Base-by-base conservation (phyloP, 2,329 filamentous ascomycete genomes). In the Hypoxylon sp. region DNA sequence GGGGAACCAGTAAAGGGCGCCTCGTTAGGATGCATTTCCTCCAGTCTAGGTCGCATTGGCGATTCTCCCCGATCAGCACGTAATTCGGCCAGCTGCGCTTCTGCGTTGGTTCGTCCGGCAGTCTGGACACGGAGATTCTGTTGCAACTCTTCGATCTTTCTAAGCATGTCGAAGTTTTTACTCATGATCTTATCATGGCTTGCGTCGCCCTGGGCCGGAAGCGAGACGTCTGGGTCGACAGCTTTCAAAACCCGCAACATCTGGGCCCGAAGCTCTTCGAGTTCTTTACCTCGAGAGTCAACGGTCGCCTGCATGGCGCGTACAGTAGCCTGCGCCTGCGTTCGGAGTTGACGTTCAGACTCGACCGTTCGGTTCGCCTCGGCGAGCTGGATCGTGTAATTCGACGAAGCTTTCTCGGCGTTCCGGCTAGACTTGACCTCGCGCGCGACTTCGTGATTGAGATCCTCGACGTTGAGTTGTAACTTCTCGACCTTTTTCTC, bases 401-500 rank as follows among this genome's bases (percentile, higher is more conserved):
- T 89, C 0, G 92, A 96, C 15, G 91, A 88, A 18, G 88, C 84
- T 73, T 97, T 96, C 75, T 98, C 94, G 3, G 93, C 94, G 71
- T 90, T 95, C 58, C 94, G 88, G 70, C 88, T 95, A 17, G 88
- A 87, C 77, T 97, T 96, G 70, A 93, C 91, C 75, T 97, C 94
- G 24, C 92, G 85, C 46, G 90, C 90, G 50, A 97, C 84, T 74
- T 98, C 92, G 67, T 98, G 94, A 66, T 92, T 96, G 29, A 97
- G 80, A 72, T 99, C 94, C 72, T 99, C 94, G 7, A 98, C 77
- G 68, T 84, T 92, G 37, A 98, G 83, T 48, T 92, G 86, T 23
- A 98, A 81, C 75, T 97, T 97, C 75, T 98, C 94, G 48, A 95
- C 90, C 73, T 95, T 92, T 79, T 98, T 98, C 73, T 97, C 92